phyloP scores from a whole-genome alignment of 495 filamentous ascomycete genomes.

The Annulohypoxylon maeteangense region DNA sequence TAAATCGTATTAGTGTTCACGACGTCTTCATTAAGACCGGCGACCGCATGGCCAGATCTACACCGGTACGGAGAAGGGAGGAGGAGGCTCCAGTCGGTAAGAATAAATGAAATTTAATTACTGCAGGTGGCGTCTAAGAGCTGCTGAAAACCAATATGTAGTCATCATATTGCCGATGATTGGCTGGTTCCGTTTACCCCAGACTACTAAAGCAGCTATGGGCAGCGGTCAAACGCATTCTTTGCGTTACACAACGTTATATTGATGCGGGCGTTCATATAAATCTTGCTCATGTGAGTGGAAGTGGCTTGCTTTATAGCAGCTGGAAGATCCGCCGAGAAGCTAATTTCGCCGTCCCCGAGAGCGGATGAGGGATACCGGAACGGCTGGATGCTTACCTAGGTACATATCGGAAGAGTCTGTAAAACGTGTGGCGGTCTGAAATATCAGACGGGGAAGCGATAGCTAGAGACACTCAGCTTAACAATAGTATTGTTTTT shows the following conservation, averaged over 20 bases:
- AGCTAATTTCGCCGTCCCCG: background rate
- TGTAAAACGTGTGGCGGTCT: slow-evolving; percentile 20
- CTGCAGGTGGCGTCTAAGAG: slow-evolving; percentile 13
- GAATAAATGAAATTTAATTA: slow-evolving; percentile 9
- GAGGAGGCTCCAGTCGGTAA: background rate
- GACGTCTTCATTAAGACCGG: slow-evolving; percentile 3
- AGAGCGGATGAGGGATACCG: background rate
- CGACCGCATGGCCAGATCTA: background rate
- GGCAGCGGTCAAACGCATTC: background rate
- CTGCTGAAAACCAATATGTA: background rate
- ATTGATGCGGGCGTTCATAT: slow-evolving; percentile 5
- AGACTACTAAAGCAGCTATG: background rate
- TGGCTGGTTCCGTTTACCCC: slow-evolving; percentile 13
- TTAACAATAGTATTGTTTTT: background rate
- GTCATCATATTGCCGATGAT: slow-evolving; percentile 22
- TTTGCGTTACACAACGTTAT: slow-evolving; percentile 15
- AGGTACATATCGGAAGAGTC: background rate
- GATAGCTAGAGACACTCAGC: background rate
- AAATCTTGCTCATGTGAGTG: background rate
- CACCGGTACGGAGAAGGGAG: background rate
- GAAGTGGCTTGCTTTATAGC: slow-evolving; percentile 13
- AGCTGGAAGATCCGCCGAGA: slow-evolving; percentile 6
- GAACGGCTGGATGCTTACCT: background rate
- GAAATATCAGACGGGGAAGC: background rate
- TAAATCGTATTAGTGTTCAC: background rate